phyloP scores from a whole-genome alignment of 2,329 filamentous ascomycete genomes.

The Zymoseptoria brevis region DNA sequence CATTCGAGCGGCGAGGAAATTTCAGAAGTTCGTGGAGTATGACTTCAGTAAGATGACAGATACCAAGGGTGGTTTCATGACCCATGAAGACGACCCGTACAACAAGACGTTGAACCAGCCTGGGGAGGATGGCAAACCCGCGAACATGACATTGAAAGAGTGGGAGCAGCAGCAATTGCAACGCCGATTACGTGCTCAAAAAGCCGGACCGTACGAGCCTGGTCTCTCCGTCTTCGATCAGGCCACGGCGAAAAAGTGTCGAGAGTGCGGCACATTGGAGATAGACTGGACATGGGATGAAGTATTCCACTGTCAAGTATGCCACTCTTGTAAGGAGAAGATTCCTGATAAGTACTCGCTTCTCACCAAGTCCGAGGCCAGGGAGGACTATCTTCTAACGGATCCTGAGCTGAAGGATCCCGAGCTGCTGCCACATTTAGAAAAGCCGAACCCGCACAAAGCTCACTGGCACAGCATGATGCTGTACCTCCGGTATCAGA shows the following conservation, averaged over 20 bases:
- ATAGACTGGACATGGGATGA: constrained; percentile 96
- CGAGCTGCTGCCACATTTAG: constrained; percentile 77
- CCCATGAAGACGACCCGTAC: constrained; percentile 81
- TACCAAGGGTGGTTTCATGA: constrained; percentile 91
- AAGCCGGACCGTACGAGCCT: constrained; percentile 79
- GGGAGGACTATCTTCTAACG: constrained; percentile 89
- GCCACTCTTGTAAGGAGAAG: constrained; percentile 79
- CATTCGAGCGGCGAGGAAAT: constrained; percentile 75
- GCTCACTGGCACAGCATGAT: constrained; percentile 98
- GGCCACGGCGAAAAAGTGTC: constrained; percentile 58
- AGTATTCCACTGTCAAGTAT: constrained; percentile 67
- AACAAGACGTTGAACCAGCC: constrained; percentile 65
- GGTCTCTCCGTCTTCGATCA: constrained; percentile 66
- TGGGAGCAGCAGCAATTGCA: constrained; percentile 82
- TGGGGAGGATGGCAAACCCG: constrained; percentile 57
- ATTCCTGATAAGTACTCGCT: constrained; percentile 87
- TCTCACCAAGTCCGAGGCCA: constrained; percentile 92
- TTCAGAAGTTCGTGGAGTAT: constrained; percentile 92
- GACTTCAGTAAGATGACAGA: constrained; percentile 98
- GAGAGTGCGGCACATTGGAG: constrained; percentile 74
- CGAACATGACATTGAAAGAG: constrained; percentile 80
- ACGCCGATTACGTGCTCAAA: constrained; percentile 61
- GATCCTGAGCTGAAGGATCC: constrained; percentile 89
- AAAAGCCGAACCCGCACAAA: constrained; percentile 89
- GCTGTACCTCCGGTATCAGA: constrained; percentile 86